Base-by-base conservation (phyloP, 371 early-diverging fungal genomes). In the Haplosporangium sp. region DNA sequence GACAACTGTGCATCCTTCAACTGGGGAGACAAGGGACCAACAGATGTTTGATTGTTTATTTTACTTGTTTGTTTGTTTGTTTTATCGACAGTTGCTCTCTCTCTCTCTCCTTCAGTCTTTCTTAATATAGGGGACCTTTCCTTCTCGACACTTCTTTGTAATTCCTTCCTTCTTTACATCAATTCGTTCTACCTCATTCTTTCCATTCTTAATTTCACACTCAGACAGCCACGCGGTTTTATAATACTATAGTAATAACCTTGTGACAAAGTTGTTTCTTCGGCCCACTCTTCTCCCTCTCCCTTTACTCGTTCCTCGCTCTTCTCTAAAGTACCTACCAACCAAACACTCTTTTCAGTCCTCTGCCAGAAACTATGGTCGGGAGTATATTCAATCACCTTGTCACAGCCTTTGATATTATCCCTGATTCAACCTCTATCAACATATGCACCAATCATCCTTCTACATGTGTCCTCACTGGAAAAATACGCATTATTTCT, bases 401-500 rank as follows among this genome's bases (percentile, higher is more conserved):
- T 7, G 60, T 79, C 57, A 79, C 74, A 0, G 61, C 74, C 8
- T 69, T 79, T 11, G 81, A 79, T 27, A 71, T 79, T 62, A 65
- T 79, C 40, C 74, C 71, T 4, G n/a, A 38, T 34, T 56, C 67
- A 3, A 3, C 67, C 44, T 63, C 68, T 1, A 61, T 79, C 59
- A 55, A 79, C 57, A 20, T 79, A 39, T 74, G 74, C 3, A 59
- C 71, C 34, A 40, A 71, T 9, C 81, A 71, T 47, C 71, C 81
- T 0, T 67, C 71, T 13, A 67, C 71, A 6, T 67, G 69, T 7
- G 61, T 52, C 15, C 67, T 79, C 65, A 37, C 59, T 2, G 79
- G 79, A 1, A 79, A 79, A 40, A 65, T 79, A 19, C 74, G 79
- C 4, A 68, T 79, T 61, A 74, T 79, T 6, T 67, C 65, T 34